These are phyloP conservation scores for Collybia mongolica DNA, from an alignment of 768 basidiomycete species.

Conservation along the genomic window DNA sequence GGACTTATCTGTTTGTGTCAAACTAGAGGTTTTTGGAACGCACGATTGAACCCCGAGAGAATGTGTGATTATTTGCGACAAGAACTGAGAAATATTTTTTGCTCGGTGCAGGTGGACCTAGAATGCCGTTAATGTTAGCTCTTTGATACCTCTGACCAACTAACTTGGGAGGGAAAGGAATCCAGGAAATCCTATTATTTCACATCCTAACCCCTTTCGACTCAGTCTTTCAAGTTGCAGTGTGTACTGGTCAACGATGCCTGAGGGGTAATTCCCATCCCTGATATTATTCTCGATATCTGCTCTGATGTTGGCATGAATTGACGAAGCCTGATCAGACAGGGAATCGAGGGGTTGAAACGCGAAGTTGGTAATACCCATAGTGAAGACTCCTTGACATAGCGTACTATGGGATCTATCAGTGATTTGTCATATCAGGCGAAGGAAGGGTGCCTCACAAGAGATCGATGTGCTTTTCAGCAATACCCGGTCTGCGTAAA, in stretches of 20 bases:
- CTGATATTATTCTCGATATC: constrained; percentile 3
- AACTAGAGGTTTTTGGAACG: constrained; percentile 10
- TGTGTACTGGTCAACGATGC: constrained; percentile 11
- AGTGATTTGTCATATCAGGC: neutral
- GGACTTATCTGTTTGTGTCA: neutral
- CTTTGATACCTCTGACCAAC: neutral
- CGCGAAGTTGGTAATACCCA: constrained; percentile 13
- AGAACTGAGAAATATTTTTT: constrained; percentile 42
- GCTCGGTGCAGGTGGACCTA: constrained; percentile 32
- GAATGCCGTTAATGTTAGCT: neutral
- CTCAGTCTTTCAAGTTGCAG: constrained; percentile 23
- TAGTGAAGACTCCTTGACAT: constrained; percentile 11
- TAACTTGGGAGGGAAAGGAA: constrained; percentile 15
- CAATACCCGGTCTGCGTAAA: constrained; percentile 4
- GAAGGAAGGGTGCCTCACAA: neutral
- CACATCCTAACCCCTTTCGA: constrained; percentile 24
- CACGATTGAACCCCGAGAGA: constrained; percentile 50
- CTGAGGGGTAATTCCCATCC: constrained; percentile 5
- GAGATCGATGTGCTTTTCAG: constrained; percentile 2
- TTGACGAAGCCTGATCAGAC: constrained; percentile 11
- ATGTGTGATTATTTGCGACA: constrained; percentile 37
- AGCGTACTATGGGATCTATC: constrained; percentile 3
- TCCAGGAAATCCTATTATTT: constrained; percentile 28
- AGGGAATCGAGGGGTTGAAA: constrained; percentile 14
- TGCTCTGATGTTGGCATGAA: constrained; percentile 7